A percentile compares a stretch with the other conserved stretches of the same genome.
Evolutionary conservation across 179 eudicot genomes (phyloP).

Genomic region (Beta corolliflora): DNA sequence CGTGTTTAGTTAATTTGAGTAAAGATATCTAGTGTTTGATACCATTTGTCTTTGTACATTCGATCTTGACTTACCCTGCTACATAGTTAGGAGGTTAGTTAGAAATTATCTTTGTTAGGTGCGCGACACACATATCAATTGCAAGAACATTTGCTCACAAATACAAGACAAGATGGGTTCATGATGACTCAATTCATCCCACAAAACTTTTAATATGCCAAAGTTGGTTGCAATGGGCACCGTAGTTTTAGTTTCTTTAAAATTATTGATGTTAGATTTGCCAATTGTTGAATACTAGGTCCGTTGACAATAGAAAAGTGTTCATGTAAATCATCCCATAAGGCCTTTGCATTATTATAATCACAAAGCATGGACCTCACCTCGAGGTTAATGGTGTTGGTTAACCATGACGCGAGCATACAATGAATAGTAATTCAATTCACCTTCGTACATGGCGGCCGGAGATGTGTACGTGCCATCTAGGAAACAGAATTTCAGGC

Average conservation of each 20-base stretch:
- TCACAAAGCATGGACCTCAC: not conserved
- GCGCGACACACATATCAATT: not conserved
- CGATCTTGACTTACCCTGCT: too few relatives aligned
- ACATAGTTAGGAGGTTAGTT: too few relatives aligned
- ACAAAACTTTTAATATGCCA: not conserved
- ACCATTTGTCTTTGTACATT: too few relatives aligned
- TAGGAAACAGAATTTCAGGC: too few relatives aligned
- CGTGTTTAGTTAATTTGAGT: too few relatives aligned
- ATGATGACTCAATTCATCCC: slow-evolving; percentile 17
- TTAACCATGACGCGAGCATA: not conserved
- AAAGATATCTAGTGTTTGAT: too few relatives aligned
- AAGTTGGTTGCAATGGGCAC: not conserved
- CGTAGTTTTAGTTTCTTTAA: not conserved
- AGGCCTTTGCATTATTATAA: not conserved
- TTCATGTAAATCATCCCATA: slow-evolving; percentile 21
- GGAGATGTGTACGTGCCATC: too few relatives aligned
- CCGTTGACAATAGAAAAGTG: slow-evolving; percentile 17
- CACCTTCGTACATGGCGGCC: too few relatives aligned
- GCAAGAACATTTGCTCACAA: not conserved
- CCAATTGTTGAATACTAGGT: slow-evolving; percentile 5
- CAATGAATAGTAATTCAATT: too few relatives aligned
- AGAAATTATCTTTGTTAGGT: too few relatives aligned
- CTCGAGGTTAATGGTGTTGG: not conserved
- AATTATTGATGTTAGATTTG: not conserved
- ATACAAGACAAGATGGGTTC: not conserved